phyloP scores from a whole-genome alignment of 1,284 basidiomycete genomes.

The Pseudozyma pruni region DNA sequence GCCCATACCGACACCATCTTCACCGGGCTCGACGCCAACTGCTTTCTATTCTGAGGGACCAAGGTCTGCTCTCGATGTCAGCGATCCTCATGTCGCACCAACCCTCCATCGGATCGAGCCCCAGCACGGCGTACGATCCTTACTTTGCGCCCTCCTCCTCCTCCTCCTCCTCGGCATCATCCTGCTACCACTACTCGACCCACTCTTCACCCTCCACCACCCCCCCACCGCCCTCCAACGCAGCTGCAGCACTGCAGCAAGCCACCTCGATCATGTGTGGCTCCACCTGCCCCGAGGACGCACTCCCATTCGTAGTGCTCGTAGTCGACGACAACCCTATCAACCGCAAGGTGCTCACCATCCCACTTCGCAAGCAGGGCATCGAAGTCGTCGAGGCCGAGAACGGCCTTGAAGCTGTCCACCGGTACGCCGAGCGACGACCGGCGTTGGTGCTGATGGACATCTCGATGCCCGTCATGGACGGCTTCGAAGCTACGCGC shows the following conservation, averaged over 20 bases:
- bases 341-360: constrained; percentile 55
- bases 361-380: constrained; percentile 42
- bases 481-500: constrained; percentile 53
- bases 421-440: constrained; percentile 30
- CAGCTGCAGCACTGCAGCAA: constrained; percentile 12
- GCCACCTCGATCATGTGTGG: constrained; percentile 20
- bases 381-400: constrained; percentile 51
- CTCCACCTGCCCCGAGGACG: constrained; percentile 11
- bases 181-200: constrained; percentile 23
- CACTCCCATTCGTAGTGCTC: constrained; percentile 43
- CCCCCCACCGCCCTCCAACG: constrained; percentile 9
- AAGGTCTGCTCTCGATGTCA: too few species aligned
- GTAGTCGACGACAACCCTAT: constrained; percentile 64
- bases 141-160: constrained; percentile 14
- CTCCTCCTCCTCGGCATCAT: constrained; percentile 20
- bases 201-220: constrained; percentile 28
- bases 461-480: constrained; percentile 62
- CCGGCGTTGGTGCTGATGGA: constrained; percentile 59
- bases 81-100: constrained; percentile 23
- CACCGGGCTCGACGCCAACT: too few species aligned
- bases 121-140: constrained; percentile 19
- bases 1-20: too few species aligned
- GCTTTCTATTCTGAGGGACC: too few species aligned
- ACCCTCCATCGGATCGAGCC: constrained; percentile 6
- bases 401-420: constrained; percentile 55